Conservation (phyloP, 768 basidiomycete species). For the Terana coerulea region DNA sequence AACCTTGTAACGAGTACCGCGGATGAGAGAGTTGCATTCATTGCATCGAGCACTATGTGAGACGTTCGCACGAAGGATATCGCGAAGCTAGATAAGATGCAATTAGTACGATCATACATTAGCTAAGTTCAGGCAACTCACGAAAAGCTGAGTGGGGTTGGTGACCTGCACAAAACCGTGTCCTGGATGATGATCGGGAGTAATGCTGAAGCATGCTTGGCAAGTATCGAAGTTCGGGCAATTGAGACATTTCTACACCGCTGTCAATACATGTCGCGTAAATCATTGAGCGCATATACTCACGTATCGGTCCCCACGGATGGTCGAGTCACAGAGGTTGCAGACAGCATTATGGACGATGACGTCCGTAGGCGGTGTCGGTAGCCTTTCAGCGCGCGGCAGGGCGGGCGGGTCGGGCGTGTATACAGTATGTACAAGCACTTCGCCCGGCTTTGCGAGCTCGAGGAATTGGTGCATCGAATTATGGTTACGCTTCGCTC, state of each 20-base stretch:
- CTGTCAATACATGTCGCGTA: neutral
- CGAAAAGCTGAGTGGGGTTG: constrained; percentile 53
- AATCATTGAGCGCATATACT: constrained; percentile 27
- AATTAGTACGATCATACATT: neutral
- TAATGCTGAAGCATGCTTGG: constrained; percentile 66
- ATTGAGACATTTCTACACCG: constrained; percentile 61
- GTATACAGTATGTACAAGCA: constrained; percentile 61
- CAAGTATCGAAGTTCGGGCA: constrained; percentile 90
- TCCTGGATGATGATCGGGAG: constrained; percentile 65
- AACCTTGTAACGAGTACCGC: constrained; percentile 73
- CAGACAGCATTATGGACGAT: constrained; percentile 61
- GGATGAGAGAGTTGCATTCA: constrained; percentile 52
- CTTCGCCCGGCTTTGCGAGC: constrained; percentile 59
- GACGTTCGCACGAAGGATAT: constrained; percentile 17
- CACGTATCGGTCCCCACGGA: constrained; percentile 72
- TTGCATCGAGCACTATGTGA: constrained; percentile 62
- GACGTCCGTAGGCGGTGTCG: neutral
- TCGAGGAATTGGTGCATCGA: constrained; percentile 70
- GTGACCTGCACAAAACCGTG: constrained; percentile 70
- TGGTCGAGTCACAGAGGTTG: constrained; percentile 71
- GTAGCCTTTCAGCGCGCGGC: constrained; percentile 25
- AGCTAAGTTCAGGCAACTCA: constrained; percentile 28
- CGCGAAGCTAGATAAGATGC: constrained; percentile 27
- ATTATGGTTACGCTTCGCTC: constrained; percentile 36
- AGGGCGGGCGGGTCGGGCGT: constrained; percentile 24